Evolutionary conservation across 345 rosid species (phyloP), one percentile per base, ranked within the genome.

Genomic region (Arabis hirsuta): DNA sequence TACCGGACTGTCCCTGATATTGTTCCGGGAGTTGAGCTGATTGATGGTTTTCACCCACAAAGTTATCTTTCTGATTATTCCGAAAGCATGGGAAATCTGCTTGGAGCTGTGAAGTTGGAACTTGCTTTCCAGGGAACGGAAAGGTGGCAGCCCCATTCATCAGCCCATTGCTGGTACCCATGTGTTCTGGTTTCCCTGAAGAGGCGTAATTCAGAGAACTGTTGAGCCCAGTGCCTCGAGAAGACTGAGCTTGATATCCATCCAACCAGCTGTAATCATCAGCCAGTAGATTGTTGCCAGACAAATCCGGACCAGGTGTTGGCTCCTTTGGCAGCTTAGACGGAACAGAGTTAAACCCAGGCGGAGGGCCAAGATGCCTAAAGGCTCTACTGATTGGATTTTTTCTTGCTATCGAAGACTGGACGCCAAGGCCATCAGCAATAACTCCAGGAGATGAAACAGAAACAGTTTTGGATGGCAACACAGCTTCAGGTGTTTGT

Each of bases 181-280:
- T 50, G 67, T 81, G 80, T 42, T 77, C 91, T n/a, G 85, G 50
- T 57, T 82, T 84, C 53, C 84, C 79, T 75, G 79, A 77, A 66
- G 90, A 77, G 53, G 69, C 46, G 60, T 78, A 38, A 69, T 73
- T 83, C 72, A 73, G 29, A 29, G 88, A 81, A 79, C 71, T 71
- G 76, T 78, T 82, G 58, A 85, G 62, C 26, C 79, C 88, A 3
- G 68, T 38, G 73, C 77, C 78, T 65, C 71, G 86, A 20, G 81
- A 58, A 65, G 92, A 81, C 9, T 87, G 72, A 3, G 88, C 79
- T 79, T 87, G 90, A 82, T 95, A 91, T 51, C 98, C 98, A 85
- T 95, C 98, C 86, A 91, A 80, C 97, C 99, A 95, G 75, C 94
- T 88, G 81, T 95, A 95, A 79, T 95, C 96, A 88, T 95, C 99